These are phyloP conservation scores for Didymella keratinophila DNA, from an alignment of 2,329 filamentous ascomycete genomes.

Conservation along the genomic window DNA sequence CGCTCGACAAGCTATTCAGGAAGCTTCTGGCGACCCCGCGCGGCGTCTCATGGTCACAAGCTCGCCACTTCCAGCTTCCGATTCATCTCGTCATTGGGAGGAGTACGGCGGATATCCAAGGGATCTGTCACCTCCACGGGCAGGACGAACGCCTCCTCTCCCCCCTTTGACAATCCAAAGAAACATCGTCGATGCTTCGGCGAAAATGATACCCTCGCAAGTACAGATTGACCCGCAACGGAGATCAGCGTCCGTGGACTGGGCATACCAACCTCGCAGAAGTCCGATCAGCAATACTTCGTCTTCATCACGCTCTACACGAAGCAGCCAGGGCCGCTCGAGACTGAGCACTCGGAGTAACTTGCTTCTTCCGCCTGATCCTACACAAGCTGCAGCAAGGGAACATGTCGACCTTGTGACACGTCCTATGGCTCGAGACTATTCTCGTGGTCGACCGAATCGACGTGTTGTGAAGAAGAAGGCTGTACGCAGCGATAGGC, in stretches of 20 bases:
- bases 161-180: neutral
- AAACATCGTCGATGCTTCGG: neutral
- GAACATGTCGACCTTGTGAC: slow-evolving; percentile 44
- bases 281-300: slow-evolving; percentile 4
- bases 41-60: slow-evolving; percentile 31
- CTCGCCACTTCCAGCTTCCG: slow-evolving; percentile 33
- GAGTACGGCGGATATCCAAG: slow-evolving; percentile 1
- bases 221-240: slow-evolving; percentile 21
- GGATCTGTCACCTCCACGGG: neutral
- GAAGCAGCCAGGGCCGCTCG: slow-evolving; percentile 11
- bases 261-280: slow-evolving; percentile 33
- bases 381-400: slow-evolving; percentile 29
- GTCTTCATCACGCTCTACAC: slow-evolving; percentile 25
- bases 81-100: slow-evolving; percentile 5
- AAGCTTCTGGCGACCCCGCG: slow-evolving; percentile 35
- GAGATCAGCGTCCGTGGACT: slow-evolving; percentile 36
- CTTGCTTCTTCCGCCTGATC: slow-evolving; percentile 35
- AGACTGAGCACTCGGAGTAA: slow-evolving; percentile 31
- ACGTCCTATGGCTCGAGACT: slow-evolving; percentile 34
- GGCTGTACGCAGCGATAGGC: slow-evolving; percentile 11
- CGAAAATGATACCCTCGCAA: slow-evolving; percentile 3
- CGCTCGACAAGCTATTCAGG: slow-evolving; percentile 48
- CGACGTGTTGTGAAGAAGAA: slow-evolving; percentile 18
- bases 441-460: slow-evolving; percentile 37
- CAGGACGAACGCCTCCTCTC: neutral